Evolutionary conservation across 805 yeast species (phyloP).

Genomic region (Saturnispora mendoncae): DNA sequence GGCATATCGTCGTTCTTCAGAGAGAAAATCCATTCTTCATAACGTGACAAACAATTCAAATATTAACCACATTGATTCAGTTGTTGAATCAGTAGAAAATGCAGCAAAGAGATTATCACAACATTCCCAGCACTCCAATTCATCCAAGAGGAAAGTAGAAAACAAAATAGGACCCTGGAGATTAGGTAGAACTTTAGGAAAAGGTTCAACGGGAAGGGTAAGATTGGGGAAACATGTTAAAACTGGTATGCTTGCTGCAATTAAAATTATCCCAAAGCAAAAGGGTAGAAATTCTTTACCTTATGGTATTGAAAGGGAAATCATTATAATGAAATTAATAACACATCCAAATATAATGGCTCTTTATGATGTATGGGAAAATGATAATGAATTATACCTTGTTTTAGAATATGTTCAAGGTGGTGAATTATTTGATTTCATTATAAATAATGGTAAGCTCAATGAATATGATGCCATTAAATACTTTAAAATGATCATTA

Average conservation of each 20-base stretch:
- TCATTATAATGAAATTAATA: conserved; percentile 90
- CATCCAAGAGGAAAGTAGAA: conserved; percentile 29
- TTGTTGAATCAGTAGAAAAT: conserved; percentile 30
- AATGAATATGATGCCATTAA: conserved; percentile 67
- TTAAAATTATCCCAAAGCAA: conserved; percentile 66
- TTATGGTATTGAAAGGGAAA: conserved; percentile 95
- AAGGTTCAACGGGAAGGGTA: conserved; percentile 79
- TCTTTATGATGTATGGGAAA: conserved; percentile 96
- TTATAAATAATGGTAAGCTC: conserved; percentile 63
- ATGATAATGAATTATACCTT: conserved; percentile 74
- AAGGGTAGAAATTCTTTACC: conserved; percentile 51
- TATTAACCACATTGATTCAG: conserved; percentile 31
- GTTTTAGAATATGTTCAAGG: conserved; percentile 81
- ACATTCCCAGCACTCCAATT: conserved; percentile 33
- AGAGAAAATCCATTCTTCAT: neutral
- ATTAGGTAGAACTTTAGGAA: conserved; percentile 68
- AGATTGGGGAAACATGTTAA: conserved; percentile 59
- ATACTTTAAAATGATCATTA: conserved; percentile 67
- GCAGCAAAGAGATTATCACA: conserved; percentile 31
- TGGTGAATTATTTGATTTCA: conserved; percentile 73
- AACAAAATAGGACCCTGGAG: conserved; percentile 71
- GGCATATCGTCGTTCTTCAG: neutral
- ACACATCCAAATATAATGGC: conserved; percentile 92
- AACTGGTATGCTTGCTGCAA: conserved; percentile 74
- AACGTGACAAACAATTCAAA: neutral